Evolutionary conservation across 305 asterid genomes (phyloP), one percentile per base, ranked within the genome.

Genomic region (Coffea humblotiana): DNA sequence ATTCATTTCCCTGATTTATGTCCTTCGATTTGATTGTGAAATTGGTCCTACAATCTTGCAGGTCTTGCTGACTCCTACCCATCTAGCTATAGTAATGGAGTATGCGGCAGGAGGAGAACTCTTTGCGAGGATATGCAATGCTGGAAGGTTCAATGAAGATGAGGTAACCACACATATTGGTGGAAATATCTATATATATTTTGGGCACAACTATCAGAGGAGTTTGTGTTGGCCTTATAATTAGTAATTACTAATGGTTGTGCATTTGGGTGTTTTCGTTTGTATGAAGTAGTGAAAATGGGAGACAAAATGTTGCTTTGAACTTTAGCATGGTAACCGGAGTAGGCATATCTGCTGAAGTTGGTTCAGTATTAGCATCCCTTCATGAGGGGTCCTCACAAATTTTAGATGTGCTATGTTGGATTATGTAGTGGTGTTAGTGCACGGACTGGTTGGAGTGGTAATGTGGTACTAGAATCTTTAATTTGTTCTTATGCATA

Each of bases 101-200:
- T 86, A 84, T 82, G 89, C 89, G 23, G 85, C 88, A 0, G 89
- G 89, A 75, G 89, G 89, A 74, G 89, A 86, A 52, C 89, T 86
- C 77, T 86, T 86, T 80, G 83, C 56, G n/a, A 82, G 89, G 80
- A 86, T 86, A 79, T 77, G 83, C 72, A 82, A 68, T 43, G 88
- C 86, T 52, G 89, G 88, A 77, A 82, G 83, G 74, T 82, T 86
- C 83, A 86, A 84, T 67, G 89, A 86, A 78, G 82, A 82, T 54
- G 89, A 86, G 88, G 89, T 86, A 75, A 64, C 47, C 11, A 64
- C 27, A 32, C 15, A 49, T 21, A 61, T 27, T 10, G 61, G 58
- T 40, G 65, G 47, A 71, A 37, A 0, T 7, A n/a, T 18, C 1
- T 58, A 19, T 63, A 3, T 35, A 0, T 35, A 6, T 74, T 4